Base-by-base conservation (phyloP, 345 rosid genomes). In the Acer campestre region DNA sequence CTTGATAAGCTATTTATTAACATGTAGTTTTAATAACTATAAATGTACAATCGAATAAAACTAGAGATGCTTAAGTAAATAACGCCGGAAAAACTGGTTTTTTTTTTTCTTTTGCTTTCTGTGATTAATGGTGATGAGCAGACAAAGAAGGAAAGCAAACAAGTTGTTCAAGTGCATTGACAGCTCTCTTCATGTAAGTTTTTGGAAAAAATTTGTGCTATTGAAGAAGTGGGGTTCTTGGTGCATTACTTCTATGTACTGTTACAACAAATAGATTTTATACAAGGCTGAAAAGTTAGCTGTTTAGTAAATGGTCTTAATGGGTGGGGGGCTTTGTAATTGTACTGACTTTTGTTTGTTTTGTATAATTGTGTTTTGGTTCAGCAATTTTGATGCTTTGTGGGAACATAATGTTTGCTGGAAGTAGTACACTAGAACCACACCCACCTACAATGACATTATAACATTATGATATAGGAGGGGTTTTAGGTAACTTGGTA, bases 21-120 rank as follows among this genome's bases (percentile, higher is more conserved):
- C 40, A 56, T 38, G 51, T 17, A 2, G 68, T 31, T 6, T 35
- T 35, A 35, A 35, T 35, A 35, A 35, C 38, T 35, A 35, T 35
- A 0, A 35, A 16, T 27, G 49, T 10, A 2, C 61, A n/a, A 55
- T 16, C 0, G 1, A 18, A 72, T 20, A 72, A 12, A 53, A 70
- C 10, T 70, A 23, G 4, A 70, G 63, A 7, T 70, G 25, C 14
- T 40, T 31, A 64, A 48, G 64, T 73, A 61, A 63, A 67, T 80
- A 56, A 22, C 75, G 65, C 79, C 78, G 83, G 27, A 69, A 74
- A 77, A 74, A 38, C 23, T 20, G 85, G 77, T 29, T 67, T 72
- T 25, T 25, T 25, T 25, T 25, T 18, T 10, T 42, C 2, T 42
- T 8, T 42, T 42, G 46, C 10, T 42, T 9, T 9, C 1, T 42